These are phyloP conservation scores for Globisporangium ultimum DNA, from an alignment of 352 stramenopile species.

Conservation along the genomic window DNA sequence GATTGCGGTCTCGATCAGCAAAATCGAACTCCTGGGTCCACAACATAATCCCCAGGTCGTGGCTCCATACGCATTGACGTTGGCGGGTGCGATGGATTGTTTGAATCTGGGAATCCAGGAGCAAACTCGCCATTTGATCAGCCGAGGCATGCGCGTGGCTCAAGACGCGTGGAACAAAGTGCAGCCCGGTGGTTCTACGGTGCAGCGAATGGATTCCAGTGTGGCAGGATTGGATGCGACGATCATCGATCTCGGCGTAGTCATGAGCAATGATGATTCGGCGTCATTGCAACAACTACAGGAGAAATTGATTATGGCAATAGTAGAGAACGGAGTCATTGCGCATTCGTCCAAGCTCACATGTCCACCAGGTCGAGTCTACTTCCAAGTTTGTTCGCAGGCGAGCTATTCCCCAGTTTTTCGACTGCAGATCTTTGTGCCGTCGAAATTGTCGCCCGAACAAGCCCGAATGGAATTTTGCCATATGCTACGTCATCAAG, in stretches of 20 bases:
- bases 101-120: slow-evolving; percentile 14
- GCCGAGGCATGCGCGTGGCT: slow-evolving; percentile 1
- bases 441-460: background rate
- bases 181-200: slow-evolving; percentile 1
- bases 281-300: background rate
- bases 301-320: background rate
- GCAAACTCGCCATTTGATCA: slow-evolving; percentile 9
- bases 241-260: slow-evolving; percentile 28
- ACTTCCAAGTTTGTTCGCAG: slow-evolving; percentile 22
- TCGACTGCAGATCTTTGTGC: slow-evolving; percentile 21
- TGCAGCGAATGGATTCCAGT: slow-evolving; percentile 37
- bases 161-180: slow-evolving; percentile 1
- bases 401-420: slow-evolving; percentile 22
- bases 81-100: slow-evolving; percentile 13
- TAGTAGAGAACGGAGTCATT: slow-evolving; percentile 3
- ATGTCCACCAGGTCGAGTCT: slow-evolving; percentile 15
- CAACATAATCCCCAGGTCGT: slow-evolving; percentile 4
- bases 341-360: slow-evolving; percentile 4
- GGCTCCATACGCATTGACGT: slow-evolving; percentile 11
- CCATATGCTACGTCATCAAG: slow-evolving; percentile 9
- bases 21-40: slow-evolving; percentile 17
- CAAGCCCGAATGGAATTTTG: slow-evolving; percentile 22
- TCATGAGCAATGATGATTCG: slow-evolving; percentile 7
- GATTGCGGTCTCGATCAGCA: slow-evolving; percentile 6
- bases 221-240: slow-evolving; percentile 21